Percentiles rank a stretch among this genome's conserved stretches.
phyloP scores from a whole-genome alignment of 2,329 filamentous ascomycete genomes.

The Aspergillus sojae region DNA sequence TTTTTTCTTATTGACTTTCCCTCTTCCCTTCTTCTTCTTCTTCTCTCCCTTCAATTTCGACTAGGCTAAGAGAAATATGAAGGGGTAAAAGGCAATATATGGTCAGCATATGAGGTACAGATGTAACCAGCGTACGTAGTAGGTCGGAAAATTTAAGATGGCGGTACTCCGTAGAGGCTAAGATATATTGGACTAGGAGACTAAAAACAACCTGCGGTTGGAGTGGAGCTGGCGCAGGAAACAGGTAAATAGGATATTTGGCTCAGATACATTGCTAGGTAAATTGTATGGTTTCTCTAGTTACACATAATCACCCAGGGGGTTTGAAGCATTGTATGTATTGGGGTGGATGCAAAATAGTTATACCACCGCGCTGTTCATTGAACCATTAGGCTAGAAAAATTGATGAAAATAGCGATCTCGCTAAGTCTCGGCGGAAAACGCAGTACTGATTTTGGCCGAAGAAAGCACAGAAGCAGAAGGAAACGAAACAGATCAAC shows the following conservation, averaged over 20 bases:
- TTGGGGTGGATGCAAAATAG: background rate
- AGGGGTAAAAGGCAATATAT: background rate
- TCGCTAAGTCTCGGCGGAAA: too few species aligned
- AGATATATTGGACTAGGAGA: background rate
- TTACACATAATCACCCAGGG: background rate
- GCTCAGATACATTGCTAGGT: too few species aligned
- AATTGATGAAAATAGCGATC: too few species aligned
- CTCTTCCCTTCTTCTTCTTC: background rate
- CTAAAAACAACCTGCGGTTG: background rate
- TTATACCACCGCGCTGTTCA: too few species aligned
- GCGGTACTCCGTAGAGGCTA: background rate
- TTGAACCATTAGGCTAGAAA: too few species aligned
- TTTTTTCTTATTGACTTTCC: constrained; percentile 24
- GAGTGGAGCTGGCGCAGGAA: background rate
- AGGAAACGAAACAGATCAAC: background rate
- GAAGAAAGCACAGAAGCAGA: background rate
- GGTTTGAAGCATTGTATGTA: background rate
- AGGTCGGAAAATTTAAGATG: background rate
- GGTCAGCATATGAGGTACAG: background rate
- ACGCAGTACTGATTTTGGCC: background rate
- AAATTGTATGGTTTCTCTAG: background rate
- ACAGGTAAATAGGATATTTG: background rate
- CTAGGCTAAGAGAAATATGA: background rate
- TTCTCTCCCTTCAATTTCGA: background rate
- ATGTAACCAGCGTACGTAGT: background rate